Base-by-base conservation (phyloP, 2,329 filamentous ascomycete species). In the Raffaelea albimanens region DNA sequence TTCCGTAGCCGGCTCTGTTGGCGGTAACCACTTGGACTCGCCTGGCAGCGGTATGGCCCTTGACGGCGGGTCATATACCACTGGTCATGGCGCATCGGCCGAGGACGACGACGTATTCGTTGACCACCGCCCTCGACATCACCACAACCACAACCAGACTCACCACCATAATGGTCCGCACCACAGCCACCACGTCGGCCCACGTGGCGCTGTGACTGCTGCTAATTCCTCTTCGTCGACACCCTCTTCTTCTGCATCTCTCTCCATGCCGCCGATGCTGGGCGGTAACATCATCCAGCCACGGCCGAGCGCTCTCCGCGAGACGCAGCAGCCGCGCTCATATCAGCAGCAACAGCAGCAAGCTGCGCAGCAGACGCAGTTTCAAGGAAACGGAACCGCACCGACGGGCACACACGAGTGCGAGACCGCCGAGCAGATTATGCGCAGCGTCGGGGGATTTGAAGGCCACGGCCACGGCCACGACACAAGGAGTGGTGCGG, bases 401-500 rank as follows among this genome's bases (percentile, higher is more conserved):
- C 7, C 25, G 25, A 29, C 25, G 13, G 7, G 29, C 16, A 29
- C 48, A 20, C 47, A 42, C 25, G 44, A 47, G 33, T 67, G 67
- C 33, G 79, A 85, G 53, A 69, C 79, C 16, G 80, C 82, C 5
- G 82, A 86, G 64, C 70, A 78, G 50, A 80, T 84, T 49, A 63
- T 85, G 50, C 73, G 82, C 8, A 31, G 41, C 36, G 20, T 41
- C 34, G 20, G 20, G 5, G 40, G 25, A 13, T 31, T 47, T 11
- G 40, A 43, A 56, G 71, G 73, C 23, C 65, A 83, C 49, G 75
- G 78, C 47, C 68, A 69, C 22, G 72, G 69, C 10, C 72, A 77
- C 13, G 13, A 29, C 25, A 29, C 25, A 7, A 29, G 25, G 25
- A 29, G 25, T 13, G 25, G 25, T 29, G 25, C 25, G 25, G 25